Conservation (phyloP, 352 stramenopile genomes). For the Phytopythium sindhum region DNA sequence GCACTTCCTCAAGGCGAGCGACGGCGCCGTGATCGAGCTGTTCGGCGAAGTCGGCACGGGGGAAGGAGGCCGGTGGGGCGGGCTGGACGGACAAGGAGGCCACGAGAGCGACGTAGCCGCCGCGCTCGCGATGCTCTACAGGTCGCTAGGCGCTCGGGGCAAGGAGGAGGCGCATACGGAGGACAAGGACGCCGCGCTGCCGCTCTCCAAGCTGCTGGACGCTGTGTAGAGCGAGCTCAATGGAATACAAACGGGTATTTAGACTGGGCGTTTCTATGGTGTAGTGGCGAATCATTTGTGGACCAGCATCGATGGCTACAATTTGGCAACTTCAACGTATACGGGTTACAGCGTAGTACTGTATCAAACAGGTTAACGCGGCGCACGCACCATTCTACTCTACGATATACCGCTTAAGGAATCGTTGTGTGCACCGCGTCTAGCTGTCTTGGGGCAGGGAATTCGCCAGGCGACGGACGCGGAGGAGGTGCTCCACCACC, state of each 20-base stretch:
- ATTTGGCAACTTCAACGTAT: not conserved
- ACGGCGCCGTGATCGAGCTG: slow-evolving; percentile 86
- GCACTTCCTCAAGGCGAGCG: slow-evolving; percentile 82
- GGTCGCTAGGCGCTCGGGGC: slow-evolving; percentile 21
- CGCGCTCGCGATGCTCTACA: slow-evolving; percentile 48
- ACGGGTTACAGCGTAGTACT: not conserved
- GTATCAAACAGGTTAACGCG: not conserved
- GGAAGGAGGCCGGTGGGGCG: slow-evolving; percentile 32
- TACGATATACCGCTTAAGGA: too few species aligned
- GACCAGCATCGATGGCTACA: not conserved
- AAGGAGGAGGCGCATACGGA: not conserved
- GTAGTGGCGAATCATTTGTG: not conserved
- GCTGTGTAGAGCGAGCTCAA: not conserved
- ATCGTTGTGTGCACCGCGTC: too few species aligned
- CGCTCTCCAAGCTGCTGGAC: not conserved
- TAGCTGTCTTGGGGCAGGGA: too few species aligned
- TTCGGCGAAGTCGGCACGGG: slow-evolving; percentile 58
- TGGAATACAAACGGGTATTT: not conserved
- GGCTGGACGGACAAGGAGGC: slow-evolving; percentile 15
- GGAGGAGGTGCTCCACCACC: too few species aligned
- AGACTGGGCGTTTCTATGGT: too few species aligned
- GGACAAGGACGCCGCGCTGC: not conserved
- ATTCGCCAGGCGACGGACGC: too few species aligned
- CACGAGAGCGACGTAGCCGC: slow-evolving; percentile 22
- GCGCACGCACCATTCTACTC: too few species aligned